Conservation (phyloP, 2,329 filamentous ascomycete species). For the Helicocarpus griseus region DNA sequence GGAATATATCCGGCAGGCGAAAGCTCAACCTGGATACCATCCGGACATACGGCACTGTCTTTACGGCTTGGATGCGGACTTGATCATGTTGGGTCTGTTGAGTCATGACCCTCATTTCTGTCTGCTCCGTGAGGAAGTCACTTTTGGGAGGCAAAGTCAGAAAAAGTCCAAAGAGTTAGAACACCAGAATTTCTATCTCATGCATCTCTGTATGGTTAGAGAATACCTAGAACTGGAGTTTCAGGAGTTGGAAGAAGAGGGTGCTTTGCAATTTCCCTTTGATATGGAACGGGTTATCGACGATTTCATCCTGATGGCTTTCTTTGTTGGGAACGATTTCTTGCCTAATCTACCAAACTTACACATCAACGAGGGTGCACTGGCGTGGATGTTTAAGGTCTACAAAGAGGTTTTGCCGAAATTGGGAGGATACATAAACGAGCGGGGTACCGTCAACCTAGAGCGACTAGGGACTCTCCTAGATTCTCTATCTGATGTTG, state of each 20-base stretch:
- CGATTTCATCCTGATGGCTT: conserved; percentile 98
- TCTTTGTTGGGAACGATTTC: conserved; percentile 99
- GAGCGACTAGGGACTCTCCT: conserved; percentile 66
- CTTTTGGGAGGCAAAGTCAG: conserved; percentile 80
- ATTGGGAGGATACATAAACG: conserved; percentile 91
- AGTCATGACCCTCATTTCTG: conserved; percentile 99
- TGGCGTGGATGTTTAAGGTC: conserved; percentile 93
- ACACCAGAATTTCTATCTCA: conserved; percentile 95
- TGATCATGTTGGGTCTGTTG: conserved; percentile 96
- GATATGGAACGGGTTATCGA: conserved; percentile 96
- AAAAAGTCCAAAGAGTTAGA: conserved; percentile 92
- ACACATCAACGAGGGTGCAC: conserved; percentile 95
- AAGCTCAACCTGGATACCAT: conserved; percentile 87
- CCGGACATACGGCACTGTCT: conserved; percentile 91
- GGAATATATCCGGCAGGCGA: conserved; percentile 98
- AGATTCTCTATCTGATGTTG: conserved; percentile 76
- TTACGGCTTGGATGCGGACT: conserved; percentile 91
- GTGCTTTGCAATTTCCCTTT: conserved; percentile 64
- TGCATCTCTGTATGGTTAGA: conserved; percentile 94
- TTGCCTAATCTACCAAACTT: conserved; percentile 90
- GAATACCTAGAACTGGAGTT: conserved; percentile 97
- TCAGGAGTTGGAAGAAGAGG: conserved; percentile 73
- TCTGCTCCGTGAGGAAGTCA: conserved; percentile 91
- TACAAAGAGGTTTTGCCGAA: conserved; percentile 86
- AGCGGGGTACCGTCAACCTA: conserved; percentile 85